Conservation (phyloP, 345 rosid species). For the Hypericum perforatum region DNA sequence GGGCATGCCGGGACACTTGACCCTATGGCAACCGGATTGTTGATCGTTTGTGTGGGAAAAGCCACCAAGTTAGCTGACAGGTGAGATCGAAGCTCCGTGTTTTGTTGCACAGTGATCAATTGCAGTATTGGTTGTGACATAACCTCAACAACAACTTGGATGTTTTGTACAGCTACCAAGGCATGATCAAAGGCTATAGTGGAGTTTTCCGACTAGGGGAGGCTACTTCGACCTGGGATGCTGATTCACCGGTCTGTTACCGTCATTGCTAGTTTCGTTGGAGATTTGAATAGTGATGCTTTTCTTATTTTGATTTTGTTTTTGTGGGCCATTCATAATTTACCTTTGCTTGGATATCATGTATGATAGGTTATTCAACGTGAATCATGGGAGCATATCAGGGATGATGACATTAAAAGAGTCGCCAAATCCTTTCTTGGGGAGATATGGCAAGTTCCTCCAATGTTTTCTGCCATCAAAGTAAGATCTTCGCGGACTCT, state of each 20-base stretch:
- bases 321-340: too few species aligned
- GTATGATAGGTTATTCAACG: slow-evolving; percentile 69
- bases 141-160: not conserved
- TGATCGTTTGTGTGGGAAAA: slow-evolving; percentile 85
- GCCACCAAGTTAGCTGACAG: slow-evolving; percentile 85
- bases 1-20: slow-evolving; percentile 99
- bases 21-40: slow-evolving; percentile 96
- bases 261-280: not conserved
- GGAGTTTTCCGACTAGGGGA: slow-evolving; percentile 95
- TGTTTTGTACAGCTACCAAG: slow-evolving; percentile 59
- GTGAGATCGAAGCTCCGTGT: slow-evolving; percentile 26
- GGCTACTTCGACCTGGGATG: slow-evolving; percentile 94
- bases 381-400: slow-evolving; percentile 95
- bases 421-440: slow-evolving; percentile 68
- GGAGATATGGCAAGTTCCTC: slow-evolving; percentile 99
- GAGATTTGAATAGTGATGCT: not conserved
- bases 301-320: not conserved
- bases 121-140: not conserved
- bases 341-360: not conserved
- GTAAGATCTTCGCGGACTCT: slow-evolving; percentile 31
- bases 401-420: slow-evolving; percentile 70
- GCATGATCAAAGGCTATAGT: slow-evolving; percentile 82
- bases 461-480: slow-evolving; percentile 98
- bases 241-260: slow-evolving; percentile 81
- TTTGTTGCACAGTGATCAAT: slow-evolving; percentile 5